Evolutionary conservation across 2,329 filamentous ascomycete genomes (phyloP).

Genomic region (Scopulariopsis brevicaulis): DNA sequence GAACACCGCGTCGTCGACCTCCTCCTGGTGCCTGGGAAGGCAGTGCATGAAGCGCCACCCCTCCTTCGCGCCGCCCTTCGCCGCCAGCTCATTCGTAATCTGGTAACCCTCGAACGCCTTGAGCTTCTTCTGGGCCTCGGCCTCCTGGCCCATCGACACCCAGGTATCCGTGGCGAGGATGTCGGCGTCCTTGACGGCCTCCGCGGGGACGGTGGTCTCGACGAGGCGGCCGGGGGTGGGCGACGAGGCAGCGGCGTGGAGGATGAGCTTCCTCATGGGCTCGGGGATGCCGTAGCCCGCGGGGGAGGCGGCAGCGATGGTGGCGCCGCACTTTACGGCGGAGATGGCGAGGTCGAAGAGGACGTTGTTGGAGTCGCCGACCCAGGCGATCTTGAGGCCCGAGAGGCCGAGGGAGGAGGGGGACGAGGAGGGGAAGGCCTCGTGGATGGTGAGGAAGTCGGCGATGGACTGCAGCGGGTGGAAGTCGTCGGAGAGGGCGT

Average conservation of each 20-base stretch:
- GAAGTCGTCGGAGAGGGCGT: conserved; percentile 79
- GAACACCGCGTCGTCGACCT: conserved; percentile 91
- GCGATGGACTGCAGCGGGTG: conserved; percentile 92
- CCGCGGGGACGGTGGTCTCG: conserved; percentile 72
- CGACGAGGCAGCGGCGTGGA: conserved; percentile 45
- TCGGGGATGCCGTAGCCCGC: conserved; percentile 71
- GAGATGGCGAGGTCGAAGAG: conserved; percentile 87
- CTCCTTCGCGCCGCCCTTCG: conserved; percentile 73
- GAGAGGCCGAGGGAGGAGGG: conserved; percentile 52
- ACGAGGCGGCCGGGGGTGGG: conserved; percentile 51
- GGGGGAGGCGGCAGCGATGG: conserved; percentile 81
- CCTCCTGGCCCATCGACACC: conserved; percentile 97
- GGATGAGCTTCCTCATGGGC: conserved; percentile 63
- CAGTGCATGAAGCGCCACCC: conserved; percentile 99
- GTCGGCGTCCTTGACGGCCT: conserved; percentile 76
- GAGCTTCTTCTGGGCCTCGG: conserved; percentile 65
- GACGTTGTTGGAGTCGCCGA: conserved; percentile 95
- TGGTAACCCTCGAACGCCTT: conserved; percentile 84
- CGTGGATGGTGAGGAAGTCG: conserved; percentile 83
- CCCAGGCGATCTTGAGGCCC: conserved; percentile 86
- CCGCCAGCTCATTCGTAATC: conserved; percentile 76
- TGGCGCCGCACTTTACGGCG: conserved; percentile 75
- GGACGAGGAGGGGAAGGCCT: conserved; percentile 50
- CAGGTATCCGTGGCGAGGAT: conserved; percentile 94
- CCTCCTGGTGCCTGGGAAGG: conserved; percentile 80